Evolutionary conservation across 805 yeast species (phyloP), one percentile per base, ranked within the genome.

Genomic region (Suhomyces pyralidae): DNA sequence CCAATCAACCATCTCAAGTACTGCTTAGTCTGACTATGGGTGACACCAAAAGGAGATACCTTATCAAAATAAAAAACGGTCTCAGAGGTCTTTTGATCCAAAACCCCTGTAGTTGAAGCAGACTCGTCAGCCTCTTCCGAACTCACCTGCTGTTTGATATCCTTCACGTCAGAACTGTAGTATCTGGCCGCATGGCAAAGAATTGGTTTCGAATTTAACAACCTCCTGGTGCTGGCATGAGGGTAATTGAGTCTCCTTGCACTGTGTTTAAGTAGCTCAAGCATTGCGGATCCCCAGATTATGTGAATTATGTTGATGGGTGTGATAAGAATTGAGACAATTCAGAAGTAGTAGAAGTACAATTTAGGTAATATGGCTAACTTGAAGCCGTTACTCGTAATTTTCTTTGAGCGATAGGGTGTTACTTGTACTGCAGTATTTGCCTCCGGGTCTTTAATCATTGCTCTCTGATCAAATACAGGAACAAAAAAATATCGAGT

Each of bases 41-140:
- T 63, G 3, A 63, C 53, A 40, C 67, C 57, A 34, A 66, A 53
- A 14, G 76, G 72, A 51, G 66, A 73, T 7, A 74, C 58, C 45
- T 68, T 69, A 53, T 73, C 77, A 51, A 64, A 73, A 55, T 73
- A 75, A 10, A 74, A 49, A 14, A 74, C 63, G 9, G 70, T 64
- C 45, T 75, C 77, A 12, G 54, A 58, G 24, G 57, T 60, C 9
- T 61, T 57, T 53, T 66, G 62, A 51, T 75, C 77, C 51, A 75
- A 66, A 1, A 74, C 76, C 5, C 80, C 80, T 1, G 80, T 75
- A 20, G 73, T 61, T 7, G 63, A 59, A 2, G 77, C 71, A 3
- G 76, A 67, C 14, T 52, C 57, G 36, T 71, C 76, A 10, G 57
- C 14, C 44, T 70, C 73, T 20, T 58, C 54, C 5, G 56, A 43